Percentiles rank a stretch among this genome's conserved stretches.
Evolutionary conservation across 352 stramenopile species (phyloP).

Genomic region (Phytopythium litorale): DNA sequence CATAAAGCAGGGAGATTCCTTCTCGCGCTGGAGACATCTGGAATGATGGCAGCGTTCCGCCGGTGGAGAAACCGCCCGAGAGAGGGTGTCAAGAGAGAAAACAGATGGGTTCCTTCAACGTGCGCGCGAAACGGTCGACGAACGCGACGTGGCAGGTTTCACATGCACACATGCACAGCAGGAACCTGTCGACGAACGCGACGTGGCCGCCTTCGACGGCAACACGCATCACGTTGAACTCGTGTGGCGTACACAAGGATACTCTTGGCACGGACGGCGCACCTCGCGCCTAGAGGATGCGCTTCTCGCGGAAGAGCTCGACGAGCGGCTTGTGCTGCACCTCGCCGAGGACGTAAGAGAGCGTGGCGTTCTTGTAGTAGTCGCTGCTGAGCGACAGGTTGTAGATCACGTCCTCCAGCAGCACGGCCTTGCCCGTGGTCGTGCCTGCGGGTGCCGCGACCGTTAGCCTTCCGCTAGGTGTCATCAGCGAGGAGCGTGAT

Average conservation of each 20-base stretch:
- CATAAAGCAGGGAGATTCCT: neutral
- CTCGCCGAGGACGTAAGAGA: slow-evolving; percentile 75
- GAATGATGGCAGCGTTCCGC: neutral
- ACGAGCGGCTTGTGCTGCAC: slow-evolving; percentile 78
- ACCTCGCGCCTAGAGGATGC: slow-evolving; percentile 26
- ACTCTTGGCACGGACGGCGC: too few relatives aligned
- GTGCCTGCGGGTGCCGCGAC: slow-evolving; percentile 31
- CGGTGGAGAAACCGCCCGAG: neutral
- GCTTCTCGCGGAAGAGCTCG: slow-evolving; percentile 54
- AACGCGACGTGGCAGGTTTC: neutral
- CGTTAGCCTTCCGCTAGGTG: neutral
- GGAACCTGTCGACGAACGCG: too few relatives aligned
- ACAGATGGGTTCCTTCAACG: slow-evolving; percentile 1
- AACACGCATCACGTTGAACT: neutral
- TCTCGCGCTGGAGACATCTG: neutral
- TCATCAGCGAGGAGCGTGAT: neutral
- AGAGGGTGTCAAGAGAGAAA: neutral
- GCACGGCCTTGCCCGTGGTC: slow-evolving; percentile 72
- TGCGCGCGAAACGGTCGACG: slow-evolving; percentile 4
- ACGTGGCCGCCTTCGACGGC: too few relatives aligned
- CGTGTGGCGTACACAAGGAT: slow-evolving; percentile 8
- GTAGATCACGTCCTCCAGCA: slow-evolving; percentile 84
- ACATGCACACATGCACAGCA: too few relatives aligned
- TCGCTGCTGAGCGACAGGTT: slow-evolving; percentile 57
- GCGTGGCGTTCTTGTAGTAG: slow-evolving; percentile 71